Base-by-base conservation (phyloP, 345 rosid species). In the Melastoma malabathricum region DNA sequence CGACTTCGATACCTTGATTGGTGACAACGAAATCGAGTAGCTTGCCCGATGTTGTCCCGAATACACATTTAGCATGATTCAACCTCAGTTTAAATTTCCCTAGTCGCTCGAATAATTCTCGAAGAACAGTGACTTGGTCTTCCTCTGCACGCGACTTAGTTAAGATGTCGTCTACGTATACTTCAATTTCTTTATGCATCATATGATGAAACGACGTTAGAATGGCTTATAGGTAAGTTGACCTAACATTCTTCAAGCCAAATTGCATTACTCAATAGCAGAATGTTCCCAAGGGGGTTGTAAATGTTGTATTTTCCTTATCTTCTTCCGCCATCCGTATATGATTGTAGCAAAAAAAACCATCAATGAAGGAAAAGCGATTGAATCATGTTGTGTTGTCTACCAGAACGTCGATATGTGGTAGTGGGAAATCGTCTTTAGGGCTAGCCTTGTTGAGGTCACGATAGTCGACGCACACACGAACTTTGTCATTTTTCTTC, bases 141-240 rank as follows among this genome's bases (percentile, higher is more conserved):
- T 43, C 13, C 13, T 39, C 46, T 2, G 0, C 0, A 3, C 18
- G n/a, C 16, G 59, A 19, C 14, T 44, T 23, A 15, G 15, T 50
- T 4, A 55, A 44, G 39, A 22, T 44, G 10, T 55, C 59, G 22
- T 48, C 45, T 19, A 50, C 43, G 10, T 51, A 51, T 6, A 29
- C 54, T 13, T 51, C 54, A 1, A 51, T 27, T 0, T 27, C 17
- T 9, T 51, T 51, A 9, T 29, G 54, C 54, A 29, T 51, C 44
- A 29, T 27, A 13, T 51, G 10, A 13, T 51, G 18, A 18, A 51
- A 51, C 1, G 15, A 15, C 1, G 39, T 25, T 1, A 51, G 44
- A 43, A 51, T 51, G 2, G 44, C 54, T 13, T 44, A 1, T 20
- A n/a, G 43, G 15, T 29, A 51, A 9, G 54, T 29, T 5, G 54